A percentile compares a stretch with the other conserved stretches of the same genome.
phyloP scores from a whole-genome alignment of 176 grass and related monocot genomes.

The Triticum timopheevii region DNA sequence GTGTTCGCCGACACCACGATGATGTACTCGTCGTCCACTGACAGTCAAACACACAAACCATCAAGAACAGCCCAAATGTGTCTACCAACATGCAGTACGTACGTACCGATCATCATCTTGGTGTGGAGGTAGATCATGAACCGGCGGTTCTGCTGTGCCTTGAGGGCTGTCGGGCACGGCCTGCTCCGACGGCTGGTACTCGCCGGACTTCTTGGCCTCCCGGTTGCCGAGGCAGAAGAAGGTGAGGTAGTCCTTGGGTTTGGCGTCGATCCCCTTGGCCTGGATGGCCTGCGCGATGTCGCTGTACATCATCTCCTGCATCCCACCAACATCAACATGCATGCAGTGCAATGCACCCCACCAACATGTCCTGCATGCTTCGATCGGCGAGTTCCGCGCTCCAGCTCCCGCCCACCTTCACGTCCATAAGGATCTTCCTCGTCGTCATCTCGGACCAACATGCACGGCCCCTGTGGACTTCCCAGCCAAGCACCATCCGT shows the following conservation, averaged over 20 bases:
- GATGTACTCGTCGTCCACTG: slow-evolving; percentile 95
- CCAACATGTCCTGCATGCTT: too few species aligned
- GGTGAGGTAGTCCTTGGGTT: slow-evolving; percentile 80
- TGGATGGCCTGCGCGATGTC: slow-evolving; percentile 71
- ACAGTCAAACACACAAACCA: not conserved
- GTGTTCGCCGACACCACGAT: slow-evolving; percentile 85
- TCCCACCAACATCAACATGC: too few species aligned
- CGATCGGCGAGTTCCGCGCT: too few species aligned
- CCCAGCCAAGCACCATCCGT: too few species aligned
- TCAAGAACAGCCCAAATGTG: not conserved
- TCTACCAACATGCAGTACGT: not conserved
- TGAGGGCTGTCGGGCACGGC: slow-evolving; percentile 58
- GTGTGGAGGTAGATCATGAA: slow-evolving; percentile 99
- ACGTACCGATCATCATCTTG: slow-evolving; percentile 93
- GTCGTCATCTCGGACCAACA: too few species aligned
- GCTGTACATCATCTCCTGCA: slow-evolving; percentile 81
- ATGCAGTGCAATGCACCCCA: too few species aligned
- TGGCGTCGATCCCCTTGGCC: slow-evolving; percentile 63
- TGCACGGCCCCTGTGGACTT: too few species aligned
- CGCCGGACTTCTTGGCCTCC: slow-evolving; percentile 59
- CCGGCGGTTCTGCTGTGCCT: slow-evolving; percentile 68
- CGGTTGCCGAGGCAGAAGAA: slow-evolving; percentile 94
- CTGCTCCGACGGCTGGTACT: slow-evolving; percentile 62
- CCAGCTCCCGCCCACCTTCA: too few species aligned
- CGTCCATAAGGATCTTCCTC: too few species aligned